Evolutionary conservation across 441 rosid genomes (phyloP), one percentile per base, ranked within the genome.

Genomic region (Corymbia citriodora): DNA sequence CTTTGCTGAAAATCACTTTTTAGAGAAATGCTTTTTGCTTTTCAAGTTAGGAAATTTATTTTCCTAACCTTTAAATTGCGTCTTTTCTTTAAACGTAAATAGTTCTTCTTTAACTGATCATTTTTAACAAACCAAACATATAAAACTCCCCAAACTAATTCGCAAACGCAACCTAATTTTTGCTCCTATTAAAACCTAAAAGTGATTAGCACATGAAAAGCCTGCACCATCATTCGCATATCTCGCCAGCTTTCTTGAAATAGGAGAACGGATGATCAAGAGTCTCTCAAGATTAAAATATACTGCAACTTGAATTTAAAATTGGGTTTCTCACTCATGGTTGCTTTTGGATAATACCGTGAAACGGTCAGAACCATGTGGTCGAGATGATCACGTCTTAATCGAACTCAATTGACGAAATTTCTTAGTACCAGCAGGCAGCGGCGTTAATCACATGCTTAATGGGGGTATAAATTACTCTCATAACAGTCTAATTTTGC

Each of bases 11-110:
- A 59, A 59, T 25, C 6, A 25, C 29, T 7, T 11, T 61, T 61
- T 7, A 10, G 1, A 1, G 27, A 59, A 59, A 59, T 11, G 5
- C 11, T 27, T 61, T 61, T 27, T 16, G 0, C 14, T 3, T 40
- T 74, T 74, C 16, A 23, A 21, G 14, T 40, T 40, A 74, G 29
- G 4, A 2, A 40, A 40, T 7, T 40, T 2, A 21, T 33, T 36
- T 70, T 33, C 48, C 13, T 9, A 70, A 70, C 21, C 40, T 70
- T 9, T 18, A 70, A 1, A 70, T 33, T 33, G 23, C 81, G 18
- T 70, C 1, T 16, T 70, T 70, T 18, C 19, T 23, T 59, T 5
- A 10, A 59, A 59, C 50, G 13, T 74, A 74, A 74, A 40, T 19
- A 5, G 2, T 40, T 40, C 40, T 36, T 19, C 16, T 4, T 74